Percentiles rank a stretch among this genome's conserved stretches.
Evolutionary conservation across 495 filamentous ascomycete genomes (phyloP).

Genomic region (Penicillium manginii): DNA sequence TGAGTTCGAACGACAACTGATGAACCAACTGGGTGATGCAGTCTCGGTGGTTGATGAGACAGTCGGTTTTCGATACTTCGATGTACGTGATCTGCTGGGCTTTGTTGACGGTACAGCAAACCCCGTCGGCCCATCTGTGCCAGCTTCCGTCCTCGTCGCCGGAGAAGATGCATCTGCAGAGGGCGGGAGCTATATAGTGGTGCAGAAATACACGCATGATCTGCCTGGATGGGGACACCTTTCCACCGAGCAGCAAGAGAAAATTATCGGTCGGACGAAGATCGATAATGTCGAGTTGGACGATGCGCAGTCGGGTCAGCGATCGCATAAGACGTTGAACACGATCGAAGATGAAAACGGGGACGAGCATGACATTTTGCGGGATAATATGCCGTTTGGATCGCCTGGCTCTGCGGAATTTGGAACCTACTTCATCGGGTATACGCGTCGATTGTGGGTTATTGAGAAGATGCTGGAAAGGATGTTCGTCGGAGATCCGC

Average conservation of each 20-base stretch:
- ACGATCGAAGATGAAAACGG: slow-evolving; percentile 58
- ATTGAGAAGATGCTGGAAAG: slow-evolving; percentile 61
- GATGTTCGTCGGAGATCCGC: slow-evolving; percentile 60
- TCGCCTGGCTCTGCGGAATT: slow-evolving; percentile 55
- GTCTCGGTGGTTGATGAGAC: slow-evolving; percentile 55
- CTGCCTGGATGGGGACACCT: slow-evolving; percentile 50
- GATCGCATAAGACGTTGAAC: slow-evolving; percentile 56
- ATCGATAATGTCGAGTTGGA: slow-evolving; percentile 59
- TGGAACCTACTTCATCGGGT: slow-evolving; percentile 64
- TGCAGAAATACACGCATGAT: slow-evolving; percentile 63
- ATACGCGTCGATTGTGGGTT: slow-evolving; percentile 58
- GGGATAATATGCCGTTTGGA: slow-evolving; percentile 66
- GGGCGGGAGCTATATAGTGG: slow-evolving; percentile 59
- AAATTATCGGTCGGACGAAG: slow-evolving; percentile 60
- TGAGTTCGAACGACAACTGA: slow-evolving; percentile 58
- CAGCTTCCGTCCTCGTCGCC: slow-evolving; percentile 46
- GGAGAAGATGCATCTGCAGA: slow-evolving; percentile 40
- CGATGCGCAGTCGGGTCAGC: slow-evolving; percentile 51
- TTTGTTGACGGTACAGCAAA: slow-evolving; percentile 65
- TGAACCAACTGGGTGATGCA: slow-evolving; percentile 51
- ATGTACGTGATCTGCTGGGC: slow-evolving; percentile 60
- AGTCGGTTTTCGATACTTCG: slow-evolving; percentile 62
- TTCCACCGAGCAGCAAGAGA: slow-evolving; percentile 55
- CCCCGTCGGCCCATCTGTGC: slow-evolving; percentile 53
- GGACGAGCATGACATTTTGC: slow-evolving; percentile 54